Evolutionary conservation across 2,329 filamentous ascomycete species (phyloP).

Genomic region (Exophiala spinifera): DNA sequence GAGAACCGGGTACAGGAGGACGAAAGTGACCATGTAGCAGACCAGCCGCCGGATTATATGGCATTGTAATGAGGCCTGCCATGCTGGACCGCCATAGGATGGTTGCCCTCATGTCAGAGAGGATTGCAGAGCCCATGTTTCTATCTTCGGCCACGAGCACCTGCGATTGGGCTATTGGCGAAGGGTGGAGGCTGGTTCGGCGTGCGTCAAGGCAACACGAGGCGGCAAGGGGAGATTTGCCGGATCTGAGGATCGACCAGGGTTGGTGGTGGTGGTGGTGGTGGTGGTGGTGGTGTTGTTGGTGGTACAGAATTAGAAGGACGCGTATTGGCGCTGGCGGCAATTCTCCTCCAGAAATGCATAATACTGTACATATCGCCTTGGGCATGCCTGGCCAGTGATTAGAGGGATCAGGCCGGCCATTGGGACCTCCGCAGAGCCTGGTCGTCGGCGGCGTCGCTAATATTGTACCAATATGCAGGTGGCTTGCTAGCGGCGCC

Average conservation of each 20-base stretch:
- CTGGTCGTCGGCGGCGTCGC: no score
- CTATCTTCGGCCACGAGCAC: slow-evolving; percentile 20
- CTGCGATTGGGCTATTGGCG: slow-evolving; percentile 12
- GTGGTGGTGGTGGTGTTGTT: no score
- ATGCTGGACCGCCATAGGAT: slow-evolving; percentile 18
- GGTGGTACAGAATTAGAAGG: slow-evolving; percentile 14
- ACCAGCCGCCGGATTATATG: slow-evolving; percentile 24
- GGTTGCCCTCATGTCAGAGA: slow-evolving; percentile 9
- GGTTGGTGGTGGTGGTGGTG: background rate
- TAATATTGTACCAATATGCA: no score
- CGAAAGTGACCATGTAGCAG: slow-evolving; percentile 13
- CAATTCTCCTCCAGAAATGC: background rate
- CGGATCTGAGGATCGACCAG: slow-evolving; percentile 6
- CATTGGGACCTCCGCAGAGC: background rate
- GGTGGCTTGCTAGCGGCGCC: slow-evolving; percentile 8
- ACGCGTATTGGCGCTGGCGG: slow-evolving; percentile 17
- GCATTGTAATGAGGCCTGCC: slow-evolving; percentile 20
- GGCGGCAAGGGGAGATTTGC: slow-evolving; percentile 25
- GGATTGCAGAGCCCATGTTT: slow-evolving; percentile 17
- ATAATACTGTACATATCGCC: no score
- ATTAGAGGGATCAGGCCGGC: slow-evolving; percentile 3
- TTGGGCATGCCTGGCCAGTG: slow-evolving; percentile 2
- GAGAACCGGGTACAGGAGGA: slow-evolving; percentile 8
- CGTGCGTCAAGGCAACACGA: slow-evolving; percentile 16
- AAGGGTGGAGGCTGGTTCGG: slow-evolving; percentile 10